A percentile compares a stretch with the other conserved stretches of the same genome.
Evolutionary conservation across 306 rosid genomes (phyloP).

Genomic region (Acacia melanoxylon): DNA sequence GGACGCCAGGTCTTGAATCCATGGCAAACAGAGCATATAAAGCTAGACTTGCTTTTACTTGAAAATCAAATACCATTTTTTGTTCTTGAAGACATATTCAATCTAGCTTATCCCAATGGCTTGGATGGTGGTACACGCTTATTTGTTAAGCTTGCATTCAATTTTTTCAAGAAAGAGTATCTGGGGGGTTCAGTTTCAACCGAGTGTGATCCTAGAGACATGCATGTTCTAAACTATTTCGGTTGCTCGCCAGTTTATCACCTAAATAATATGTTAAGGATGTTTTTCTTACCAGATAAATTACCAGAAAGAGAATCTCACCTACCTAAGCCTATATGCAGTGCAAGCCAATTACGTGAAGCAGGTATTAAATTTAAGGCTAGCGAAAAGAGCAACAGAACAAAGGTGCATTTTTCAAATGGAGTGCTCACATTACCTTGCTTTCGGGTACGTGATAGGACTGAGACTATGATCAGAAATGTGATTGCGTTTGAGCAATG

Average conservation of each 20-base stretch:
- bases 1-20: neutral
- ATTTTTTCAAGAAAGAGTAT: neutral
- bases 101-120: neutral
- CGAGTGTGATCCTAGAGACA: too few relatives aligned
- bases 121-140: too few relatives aligned
- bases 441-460: neutral
- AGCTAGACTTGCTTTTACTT: neutral
- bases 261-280: neutral
- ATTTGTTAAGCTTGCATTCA: neutral
- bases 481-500: neutral
- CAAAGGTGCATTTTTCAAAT: neutral
- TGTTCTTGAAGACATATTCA: neutral
- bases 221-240: too few relatives aligned
- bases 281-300: too few relatives aligned
- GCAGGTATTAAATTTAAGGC: slow-evolving; percentile 32
- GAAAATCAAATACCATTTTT: neutral
- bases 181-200: too few relatives aligned
- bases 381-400: neutral
- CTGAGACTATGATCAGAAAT: slow-evolving; percentile 28
- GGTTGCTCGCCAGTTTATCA: too few relatives aligned
- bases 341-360: slow-evolving; percentile 17
- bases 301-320: too few relatives aligned
- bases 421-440: neutral
- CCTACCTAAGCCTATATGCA: neutral
- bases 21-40: neutral